A percentile compares a stretch with the other conserved stretches of the same genome.
phyloP scores from a whole-genome alignment of 169 alveolate genomes.

The Eimeria zaria region DNA sequence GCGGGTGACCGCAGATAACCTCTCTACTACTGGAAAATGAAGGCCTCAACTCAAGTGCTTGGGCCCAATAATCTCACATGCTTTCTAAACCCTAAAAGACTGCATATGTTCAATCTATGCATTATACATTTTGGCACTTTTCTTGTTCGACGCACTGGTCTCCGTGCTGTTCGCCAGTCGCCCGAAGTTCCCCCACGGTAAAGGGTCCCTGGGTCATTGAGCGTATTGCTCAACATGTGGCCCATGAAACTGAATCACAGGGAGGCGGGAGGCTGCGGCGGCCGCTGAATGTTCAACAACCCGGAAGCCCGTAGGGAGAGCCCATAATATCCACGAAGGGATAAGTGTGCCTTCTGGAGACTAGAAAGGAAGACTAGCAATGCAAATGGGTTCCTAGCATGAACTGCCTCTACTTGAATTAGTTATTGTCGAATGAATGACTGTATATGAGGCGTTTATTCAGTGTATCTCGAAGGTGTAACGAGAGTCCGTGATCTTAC shows the following conservation, averaged over 20 bases:
- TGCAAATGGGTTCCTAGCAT: background rate
- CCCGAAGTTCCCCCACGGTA: background rate
- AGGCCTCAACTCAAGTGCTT: background rate
- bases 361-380: background rate
- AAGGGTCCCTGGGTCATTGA: background rate
- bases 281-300: too few relatives aligned
- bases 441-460: background rate
- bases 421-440: background rate
- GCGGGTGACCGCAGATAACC: background rate
- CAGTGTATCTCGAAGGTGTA: background rate
- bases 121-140: background rate
- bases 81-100: too few relatives aligned
- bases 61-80: background rate
- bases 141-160: background rate
- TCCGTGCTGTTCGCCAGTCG: background rate
- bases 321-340: background rate
- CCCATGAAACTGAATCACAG: too few relatives aligned
- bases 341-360: background rate
- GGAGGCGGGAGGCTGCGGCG: too few relatives aligned
- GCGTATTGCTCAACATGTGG: too few relatives aligned
- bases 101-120: too few relatives aligned
- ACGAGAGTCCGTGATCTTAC: too few relatives aligned
- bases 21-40: background rate
- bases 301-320: too few relatives aligned
- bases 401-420: background rate